Evolutionary conservation across 78 protist species (phyloP), one percentile per base, ranked within the genome.

Genomic region (Blattamonas nauphoetae): DNA sequence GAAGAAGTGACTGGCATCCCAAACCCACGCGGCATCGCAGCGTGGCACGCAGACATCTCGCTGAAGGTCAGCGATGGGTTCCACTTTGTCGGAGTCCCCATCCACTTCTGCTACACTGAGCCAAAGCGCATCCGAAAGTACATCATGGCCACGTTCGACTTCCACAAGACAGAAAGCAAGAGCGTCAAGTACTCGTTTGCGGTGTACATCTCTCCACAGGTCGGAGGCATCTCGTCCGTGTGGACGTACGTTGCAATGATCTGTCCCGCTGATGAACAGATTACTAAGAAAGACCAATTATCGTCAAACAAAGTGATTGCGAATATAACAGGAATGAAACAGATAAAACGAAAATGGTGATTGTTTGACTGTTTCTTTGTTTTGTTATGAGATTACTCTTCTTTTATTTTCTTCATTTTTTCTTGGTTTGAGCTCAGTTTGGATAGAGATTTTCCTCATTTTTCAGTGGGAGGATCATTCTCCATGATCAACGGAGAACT

Each of bases 71-170:
- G 42, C 42, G 42, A 4, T 21, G 21, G 21, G 42, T 33, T n/a
- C 32, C 41, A n/a, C 33, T 79, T 79, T 11, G 32, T 4, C 45
- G 83, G 83, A 21, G 41, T 79, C 42, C 83, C 83, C 42, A 5
- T 79, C 43, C 5, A 21, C 41, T 79, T 79, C 41, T 79, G 83
- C 83, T 79, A 79, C 41, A 79, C 83, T 11, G 83, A 79, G 29
- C 45, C 83, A 11, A 6, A 11, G 43, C 33, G 4, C 42, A 79
- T 79, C 83, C 83, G 83, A 5, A 4, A 79, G 45, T 79, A 21
- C 43, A 33, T 79, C 83, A 33, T 79, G 42, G 21, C 29, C 83
- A 6, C 4, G 42, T 79, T 79, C 83, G 83, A 79, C 41, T 79
- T 79, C 43, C 83, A 79, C 83, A 6, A 79, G 41, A 6, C 4